Evolutionary conservation across 305 asterid genomes (phyloP).

Genomic region (Plantago coronopus): DNA sequence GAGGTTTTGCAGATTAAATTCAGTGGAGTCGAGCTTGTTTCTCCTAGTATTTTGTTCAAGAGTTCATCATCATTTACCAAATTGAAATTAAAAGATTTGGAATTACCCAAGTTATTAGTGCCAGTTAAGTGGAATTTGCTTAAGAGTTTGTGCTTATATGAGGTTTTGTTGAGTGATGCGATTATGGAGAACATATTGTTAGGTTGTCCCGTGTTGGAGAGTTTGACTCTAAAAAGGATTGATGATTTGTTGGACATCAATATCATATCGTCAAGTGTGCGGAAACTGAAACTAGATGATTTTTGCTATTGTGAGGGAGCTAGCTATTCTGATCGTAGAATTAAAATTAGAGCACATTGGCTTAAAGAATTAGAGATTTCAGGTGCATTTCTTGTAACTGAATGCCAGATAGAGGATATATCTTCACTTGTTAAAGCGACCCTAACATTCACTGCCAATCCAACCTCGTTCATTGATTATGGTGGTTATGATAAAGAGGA

Average conservation of each 20-base stretch:
- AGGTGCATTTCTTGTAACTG: neutral
- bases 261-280: neutral
- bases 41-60: too few species aligned
- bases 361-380: conserved; percentile 1
- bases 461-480: too few species aligned
- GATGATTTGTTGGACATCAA: too few species aligned
- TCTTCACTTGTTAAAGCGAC: neutral
- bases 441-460: neutral
- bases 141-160: neutral
- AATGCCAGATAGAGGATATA: neutral
- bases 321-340: neutral
- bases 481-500: too few species aligned
- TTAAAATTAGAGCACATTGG: neutral
- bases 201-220: conserved; percentile 5
- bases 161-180: neutral
- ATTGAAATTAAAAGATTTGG: neutral
- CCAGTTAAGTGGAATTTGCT: neutral
- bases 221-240: neutral
- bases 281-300: neutral
- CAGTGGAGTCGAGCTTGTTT: too few species aligned
- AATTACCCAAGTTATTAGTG: neutral
- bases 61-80: neutral
- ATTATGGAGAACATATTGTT: neutral
- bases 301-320: neutral
- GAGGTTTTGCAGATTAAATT: neutral